A percentile compares a stretch with the other conserved stretches of the same genome.
Evolutionary conservation across 2,329 filamentous ascomycete species (phyloP).

Genomic region (Hypomyces rosellus): DNA sequence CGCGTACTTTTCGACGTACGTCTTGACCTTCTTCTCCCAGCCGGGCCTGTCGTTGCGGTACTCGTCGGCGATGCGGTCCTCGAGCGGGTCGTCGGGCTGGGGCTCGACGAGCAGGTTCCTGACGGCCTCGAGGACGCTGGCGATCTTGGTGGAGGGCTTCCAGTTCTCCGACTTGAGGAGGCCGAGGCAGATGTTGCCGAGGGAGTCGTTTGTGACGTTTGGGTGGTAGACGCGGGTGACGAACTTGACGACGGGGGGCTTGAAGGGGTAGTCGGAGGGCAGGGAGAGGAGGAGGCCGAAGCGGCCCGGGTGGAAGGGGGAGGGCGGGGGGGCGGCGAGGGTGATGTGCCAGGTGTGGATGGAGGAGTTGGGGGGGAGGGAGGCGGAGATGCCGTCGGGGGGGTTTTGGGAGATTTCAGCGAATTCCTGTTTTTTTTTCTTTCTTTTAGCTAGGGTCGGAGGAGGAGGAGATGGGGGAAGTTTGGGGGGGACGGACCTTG

Average conservation of each 20-base stretch:
- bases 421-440: constrained; percentile 40
- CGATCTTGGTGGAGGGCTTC: constrained; percentile 80
- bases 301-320: constrained; percentile 55
- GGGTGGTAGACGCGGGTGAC: constrained; percentile 91
- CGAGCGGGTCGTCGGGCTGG: constrained; percentile 83
- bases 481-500: constrained; percentile 31
- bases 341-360: constrained; percentile 48
- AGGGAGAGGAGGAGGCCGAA: constrained; percentile 70
- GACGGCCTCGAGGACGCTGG: constrained; percentile 69
- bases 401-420: constrained; percentile 43
- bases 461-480: neutral
- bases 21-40: constrained; percentile 68
- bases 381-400: constrained; percentile 41
- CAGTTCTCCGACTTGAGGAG: constrained; percentile 81
- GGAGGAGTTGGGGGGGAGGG: constrained; percentile 40
- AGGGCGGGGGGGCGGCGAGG: constrained; percentile 38
- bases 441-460: neutral
- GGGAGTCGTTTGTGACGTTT: constrained; percentile 82
- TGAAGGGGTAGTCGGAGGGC: constrained; percentile 82
- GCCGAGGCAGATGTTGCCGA: constrained; percentile 78
- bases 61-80: constrained; percentile 79
- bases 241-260: constrained; percentile 74
- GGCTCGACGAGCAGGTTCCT: constrained; percentile 70
- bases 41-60: constrained; percentile 60
- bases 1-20: constrained; percentile 72